A percentile compares a stretch with the other conserved stretches of the same genome.
Conservation (phyloP, 78 protist species). For the Guillardia theta region DNA sequence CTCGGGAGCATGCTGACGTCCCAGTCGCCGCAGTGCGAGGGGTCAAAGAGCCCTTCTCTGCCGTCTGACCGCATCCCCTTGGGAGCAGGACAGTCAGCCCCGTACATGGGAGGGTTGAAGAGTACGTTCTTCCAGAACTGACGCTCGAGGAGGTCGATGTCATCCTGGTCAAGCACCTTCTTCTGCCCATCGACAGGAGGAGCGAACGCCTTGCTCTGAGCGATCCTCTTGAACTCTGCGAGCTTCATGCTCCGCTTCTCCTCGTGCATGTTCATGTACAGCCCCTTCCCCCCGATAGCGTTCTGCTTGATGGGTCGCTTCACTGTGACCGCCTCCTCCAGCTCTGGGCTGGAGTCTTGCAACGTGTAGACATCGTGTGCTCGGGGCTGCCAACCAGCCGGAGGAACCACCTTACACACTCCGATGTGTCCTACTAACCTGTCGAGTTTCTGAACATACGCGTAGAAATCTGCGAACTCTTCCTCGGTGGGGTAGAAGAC, state of each 20-base stretch:
- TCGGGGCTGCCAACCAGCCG: neutral
- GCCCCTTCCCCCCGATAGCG: conserved; percentile 2
- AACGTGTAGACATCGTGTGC: neutral
- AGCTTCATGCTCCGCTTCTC: conserved; percentile 32
- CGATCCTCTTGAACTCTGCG: neutral
- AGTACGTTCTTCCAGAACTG: conserved; percentile 29
- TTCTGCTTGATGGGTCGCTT: neutral
- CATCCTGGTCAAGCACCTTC: neutral
- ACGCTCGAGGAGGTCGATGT: neutral
- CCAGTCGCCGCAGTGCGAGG: neutral
- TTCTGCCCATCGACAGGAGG: neutral
- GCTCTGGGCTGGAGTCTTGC: neutral
- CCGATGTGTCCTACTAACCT: neutral
- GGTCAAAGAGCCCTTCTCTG: neutral
- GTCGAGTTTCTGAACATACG: neutral
- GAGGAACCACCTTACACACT: neutral
- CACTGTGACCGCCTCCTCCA: neutral
- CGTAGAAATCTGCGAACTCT: neutral
- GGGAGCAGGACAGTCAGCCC: conserved; percentile 15
- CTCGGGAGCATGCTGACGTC: neutral
- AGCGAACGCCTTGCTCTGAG: neutral
- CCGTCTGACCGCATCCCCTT: neutral
- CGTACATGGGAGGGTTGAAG: conserved; percentile 36
- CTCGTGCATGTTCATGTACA: neutral
- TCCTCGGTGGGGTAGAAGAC: neutral